Conservation (phyloP, 2,329 filamentous ascomycete species). For the Arthrobotrys pseudoclavata region DNA sequence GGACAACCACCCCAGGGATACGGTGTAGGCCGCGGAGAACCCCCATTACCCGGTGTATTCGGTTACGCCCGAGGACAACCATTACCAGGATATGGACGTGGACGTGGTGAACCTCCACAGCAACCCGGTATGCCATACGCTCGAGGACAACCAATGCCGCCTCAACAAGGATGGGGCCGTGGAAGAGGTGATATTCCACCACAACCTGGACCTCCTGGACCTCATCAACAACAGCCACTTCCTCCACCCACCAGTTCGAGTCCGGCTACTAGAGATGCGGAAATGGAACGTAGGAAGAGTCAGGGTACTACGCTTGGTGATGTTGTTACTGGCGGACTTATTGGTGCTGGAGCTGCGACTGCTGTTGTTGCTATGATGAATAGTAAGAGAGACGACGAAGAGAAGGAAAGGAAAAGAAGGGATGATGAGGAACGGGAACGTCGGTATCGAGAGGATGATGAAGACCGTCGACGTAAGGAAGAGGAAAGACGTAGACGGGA, state of each 20-base stretch:
- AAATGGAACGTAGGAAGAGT: slow-evolving; percentile 40
- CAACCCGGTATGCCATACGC: slow-evolving; percentile 10
- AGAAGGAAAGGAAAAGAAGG: slow-evolving; percentile 30
- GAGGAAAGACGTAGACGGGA: slow-evolving; percentile 29
- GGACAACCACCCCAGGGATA: slow-evolving; percentile 36
- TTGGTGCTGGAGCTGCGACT: slow-evolving; percentile 36
- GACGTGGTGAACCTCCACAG: slow-evolving; percentile 29
- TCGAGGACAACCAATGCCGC: slow-evolving; percentile 34
- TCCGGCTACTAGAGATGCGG: slow-evolving; percentile 33
- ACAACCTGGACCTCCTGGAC: background rate
- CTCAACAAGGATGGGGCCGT: slow-evolving; percentile 15
- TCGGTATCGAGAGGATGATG: slow-evolving; percentile 28
- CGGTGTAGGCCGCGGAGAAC: slow-evolving; percentile 13
- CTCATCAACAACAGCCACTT: slow-evolving; percentile 29
- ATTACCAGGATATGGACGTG: slow-evolving; percentile 29
- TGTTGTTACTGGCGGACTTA: slow-evolving; percentile 38
- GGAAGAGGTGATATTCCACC: slow-evolving; percentile 39
- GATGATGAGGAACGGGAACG: slow-evolving; percentile 31
- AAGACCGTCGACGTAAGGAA: slow-evolving; percentile 15
- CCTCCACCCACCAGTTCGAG: slow-evolving; percentile 13
- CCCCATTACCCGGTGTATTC: slow-evolving; percentile 25
- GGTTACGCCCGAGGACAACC: slow-evolving; percentile 37
- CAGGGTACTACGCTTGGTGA: slow-evolving; percentile 39
- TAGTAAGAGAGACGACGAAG: slow-evolving; percentile 36
- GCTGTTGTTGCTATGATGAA: slow-evolving; percentile 45